Base-by-base conservation (phyloP, 352 stramenopile species). In the Plasmopara halstedii region DNA sequence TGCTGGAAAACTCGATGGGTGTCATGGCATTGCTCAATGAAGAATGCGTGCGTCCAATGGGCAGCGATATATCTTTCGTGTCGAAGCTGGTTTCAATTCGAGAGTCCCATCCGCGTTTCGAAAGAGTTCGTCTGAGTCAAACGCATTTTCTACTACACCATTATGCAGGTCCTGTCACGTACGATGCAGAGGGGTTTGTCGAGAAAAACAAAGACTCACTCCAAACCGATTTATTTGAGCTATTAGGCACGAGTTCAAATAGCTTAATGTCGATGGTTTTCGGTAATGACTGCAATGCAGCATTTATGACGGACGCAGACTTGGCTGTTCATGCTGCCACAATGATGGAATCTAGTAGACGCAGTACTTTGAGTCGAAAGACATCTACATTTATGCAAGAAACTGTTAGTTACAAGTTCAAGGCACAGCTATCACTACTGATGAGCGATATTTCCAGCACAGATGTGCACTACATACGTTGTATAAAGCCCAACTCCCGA, bases 21-120 rank as follows among this genome's bases (percentile, higher is more conserved):
- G 46, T 96, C 9, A 89, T 96, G 55, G 71, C 83, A 15, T 58
- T 96, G 21, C 67, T 96, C 10, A 95, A 96, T 47, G 87, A 96
- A 65, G 87, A 96, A 53, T 95, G 83, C 47, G 83, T 95, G 35
- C 68, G 82, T 11, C 83, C 85, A 2, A 92, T 89, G 65, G 87
- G 87, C 6, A 90, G 74, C 19, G 85, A 96, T 46, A 29, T 70
- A 34, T 91, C 82, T 2, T 95, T 95, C 38, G 77, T 79, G 17
- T 92, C 78, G 18, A 96, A 96, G 69, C 81, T 95, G 35, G 67
- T 81, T 18, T 87, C 73, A 23, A 46, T 93, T 17, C 85, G 93
- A 34, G 79, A 91, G 40, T 77, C 78, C 0, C 72, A 96, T 31
- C 73, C 77, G 23, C 70, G 83, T 13, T 57, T 95, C 4, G 77